Evolutionary conservation across 2,329 filamentous ascomycete genomes (phyloP).

Genomic region (Clonostachys rhizophaga): DNA sequence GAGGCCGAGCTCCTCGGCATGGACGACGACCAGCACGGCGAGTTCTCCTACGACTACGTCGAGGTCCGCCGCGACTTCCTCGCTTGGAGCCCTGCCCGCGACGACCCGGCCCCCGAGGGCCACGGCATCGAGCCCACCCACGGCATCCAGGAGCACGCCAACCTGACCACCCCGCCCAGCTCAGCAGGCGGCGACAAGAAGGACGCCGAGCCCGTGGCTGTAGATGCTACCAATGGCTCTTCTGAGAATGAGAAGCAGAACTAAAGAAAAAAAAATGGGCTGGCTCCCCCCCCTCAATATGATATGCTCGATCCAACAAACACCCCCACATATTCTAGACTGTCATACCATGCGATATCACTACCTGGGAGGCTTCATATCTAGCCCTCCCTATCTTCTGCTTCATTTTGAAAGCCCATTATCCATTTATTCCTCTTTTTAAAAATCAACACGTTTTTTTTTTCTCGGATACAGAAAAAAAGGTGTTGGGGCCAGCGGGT

Average conservation of each 20-base stretch:
- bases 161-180: conserved; percentile 20
- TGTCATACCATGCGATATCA: too few species aligned
- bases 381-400: background rate
- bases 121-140: conserved; percentile 61
- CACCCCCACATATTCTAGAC: too few species aligned
- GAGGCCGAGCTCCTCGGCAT: conserved; percentile 82
- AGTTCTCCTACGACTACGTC: conserved; percentile 88
- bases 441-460: too few species aligned
- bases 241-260: conserved; percentile 6
- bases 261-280: background rate
- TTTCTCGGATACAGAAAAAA: background rate
- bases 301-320: too few species aligned
- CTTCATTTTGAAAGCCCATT: background rate
- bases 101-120: conserved; percentile 55
- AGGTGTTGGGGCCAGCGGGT: background rate
- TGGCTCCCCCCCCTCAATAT: too few species aligned
- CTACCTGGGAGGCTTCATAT: background rate
- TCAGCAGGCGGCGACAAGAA: conserved; percentile 8
- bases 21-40: conserved; percentile 86
- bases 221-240: background rate
- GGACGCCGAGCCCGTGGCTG: background rate
- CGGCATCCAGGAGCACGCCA: conserved; percentile 63
- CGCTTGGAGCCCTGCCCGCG: conserved; percentile 76
- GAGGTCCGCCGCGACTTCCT: conserved; percentile 86
- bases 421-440: too few species aligned